Conservation (phyloP, 495 filamentous ascomycete genomes). For the Talaromyces ruber region DNA sequence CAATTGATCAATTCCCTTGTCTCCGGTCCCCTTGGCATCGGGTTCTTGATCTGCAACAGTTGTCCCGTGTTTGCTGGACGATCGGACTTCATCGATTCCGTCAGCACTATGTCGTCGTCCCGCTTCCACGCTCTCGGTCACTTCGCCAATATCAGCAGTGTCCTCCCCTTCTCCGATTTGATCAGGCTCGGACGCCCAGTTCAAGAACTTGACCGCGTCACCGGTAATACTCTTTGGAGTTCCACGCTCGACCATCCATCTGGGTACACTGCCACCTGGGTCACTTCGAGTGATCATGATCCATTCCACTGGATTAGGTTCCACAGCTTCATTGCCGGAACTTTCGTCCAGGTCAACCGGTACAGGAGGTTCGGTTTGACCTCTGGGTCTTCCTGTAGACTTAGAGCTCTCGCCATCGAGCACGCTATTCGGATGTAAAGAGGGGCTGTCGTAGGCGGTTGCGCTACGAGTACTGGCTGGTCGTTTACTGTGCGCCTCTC, state of each 20-base stretch:
- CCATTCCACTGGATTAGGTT: conserved; percentile 75
- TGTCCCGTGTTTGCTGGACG: not conserved
- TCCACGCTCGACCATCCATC: conserved; percentile 90
- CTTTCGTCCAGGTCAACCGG: conserved; percentile 4
- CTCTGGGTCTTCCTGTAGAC: not conserved
- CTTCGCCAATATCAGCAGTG: conserved; percentile 5
- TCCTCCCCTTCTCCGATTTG: conserved; percentile 33
- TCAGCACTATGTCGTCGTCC: not conserved
- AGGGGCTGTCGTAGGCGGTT: too few species aligned
- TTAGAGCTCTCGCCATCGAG: not conserved
- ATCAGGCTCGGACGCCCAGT: conserved; percentile 64
- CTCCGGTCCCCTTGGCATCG: not conserved
- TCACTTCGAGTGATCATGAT: conserved; percentile 95
- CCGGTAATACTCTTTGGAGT: conserved; percentile 75
- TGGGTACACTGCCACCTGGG: conserved; percentile 83
- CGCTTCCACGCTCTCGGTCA: conserved; percentile 8
- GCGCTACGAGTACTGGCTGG: not conserved
- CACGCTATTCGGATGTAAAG: not conserved
- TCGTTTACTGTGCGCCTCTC: not conserved
- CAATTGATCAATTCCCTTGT: not conserved
- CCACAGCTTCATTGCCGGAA: conserved; percentile 31
- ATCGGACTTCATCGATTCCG: not conserved
- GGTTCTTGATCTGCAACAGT: not conserved
- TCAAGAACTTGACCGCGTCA: conserved; percentile 78
- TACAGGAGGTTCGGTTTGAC: not conserved